phyloP scores from a whole-genome alignment of 495 filamentous ascomycete genomes.

The Sordaria brevicollis region DNA sequence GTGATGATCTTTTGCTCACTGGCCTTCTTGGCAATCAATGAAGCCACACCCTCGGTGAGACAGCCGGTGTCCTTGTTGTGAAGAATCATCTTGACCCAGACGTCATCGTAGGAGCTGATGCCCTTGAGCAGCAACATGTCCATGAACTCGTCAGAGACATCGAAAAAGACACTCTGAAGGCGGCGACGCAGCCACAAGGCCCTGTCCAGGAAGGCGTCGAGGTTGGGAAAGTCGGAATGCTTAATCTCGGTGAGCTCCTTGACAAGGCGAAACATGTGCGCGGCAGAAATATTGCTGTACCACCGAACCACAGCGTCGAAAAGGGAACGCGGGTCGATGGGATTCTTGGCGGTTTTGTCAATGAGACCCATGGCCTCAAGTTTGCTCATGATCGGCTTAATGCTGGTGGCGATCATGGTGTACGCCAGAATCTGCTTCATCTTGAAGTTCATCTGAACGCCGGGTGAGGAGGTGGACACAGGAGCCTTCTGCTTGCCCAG shows the following conservation, averaged over 20 bases:
- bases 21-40: background rate
- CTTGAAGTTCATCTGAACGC: background rate
- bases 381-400: background rate
- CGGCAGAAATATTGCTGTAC: background rate
- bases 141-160: background rate
- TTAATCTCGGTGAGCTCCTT: background rate
- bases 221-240: background rate
- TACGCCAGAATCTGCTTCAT: background rate
- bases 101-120: background rate
- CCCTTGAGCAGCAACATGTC: background rate
- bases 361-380: background rate
- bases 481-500: background rate
- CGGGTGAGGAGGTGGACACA: background rate
- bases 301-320: background rate
- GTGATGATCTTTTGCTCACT: background rate
- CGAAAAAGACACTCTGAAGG: background rate
- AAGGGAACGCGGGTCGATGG: background rate
- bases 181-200: background rate
- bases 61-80: background rate
- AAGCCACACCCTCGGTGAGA: background rate
- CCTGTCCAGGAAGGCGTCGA: background rate
- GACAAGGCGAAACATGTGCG: background rate
- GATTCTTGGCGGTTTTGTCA: background rate
- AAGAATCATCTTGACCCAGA: background rate
- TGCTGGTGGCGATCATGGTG: background rate